Percentiles rank a stretch among this genome's conserved stretches.
These are phyloP conservation scores for Olyra latifolia DNA, from an alignment of 176 grass and related monocot species.

Conservation along the genomic window DNA sequence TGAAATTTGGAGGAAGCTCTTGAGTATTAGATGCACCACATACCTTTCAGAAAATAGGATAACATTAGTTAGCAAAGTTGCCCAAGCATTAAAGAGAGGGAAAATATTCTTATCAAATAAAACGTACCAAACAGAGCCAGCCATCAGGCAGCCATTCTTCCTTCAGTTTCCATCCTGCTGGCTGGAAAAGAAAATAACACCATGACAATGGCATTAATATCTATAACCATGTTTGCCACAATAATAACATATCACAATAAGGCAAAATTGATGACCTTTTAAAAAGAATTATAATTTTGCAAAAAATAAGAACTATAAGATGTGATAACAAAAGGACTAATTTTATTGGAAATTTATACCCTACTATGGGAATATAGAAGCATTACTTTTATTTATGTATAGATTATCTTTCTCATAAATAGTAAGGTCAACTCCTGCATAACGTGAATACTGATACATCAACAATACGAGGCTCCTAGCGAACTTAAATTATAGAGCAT, in stretches of 20 bases:
- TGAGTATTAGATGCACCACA: constrained; percentile 93
- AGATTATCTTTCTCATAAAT: neutral
- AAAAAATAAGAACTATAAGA: neutral
- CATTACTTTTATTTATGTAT: neutral
- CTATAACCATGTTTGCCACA: neutral
- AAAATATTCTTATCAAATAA: constrained; percentile 10
- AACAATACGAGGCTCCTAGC: neutral
- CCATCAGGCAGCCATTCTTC: constrained; percentile 87
- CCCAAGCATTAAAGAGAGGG: constrained; percentile 3
- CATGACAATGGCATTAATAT: neutral
- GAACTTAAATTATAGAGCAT: neutral
- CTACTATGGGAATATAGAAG: neutral
- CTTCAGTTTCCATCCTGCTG: constrained; percentile 90
- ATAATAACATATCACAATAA: neutral
- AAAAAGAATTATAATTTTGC: neutral
- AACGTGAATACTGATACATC: neutral
- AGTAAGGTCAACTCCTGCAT: neutral
- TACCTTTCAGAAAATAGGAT: constrained; percentile 56
- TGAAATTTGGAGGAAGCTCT: constrained; percentile 85
- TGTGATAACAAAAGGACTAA: neutral
- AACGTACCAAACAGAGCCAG: constrained; percentile 93
- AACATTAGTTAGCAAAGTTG: constrained; percentile 20
- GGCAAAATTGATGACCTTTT: neutral
- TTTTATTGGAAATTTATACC: neutral
- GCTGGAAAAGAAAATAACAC: constrained; percentile 50